phyloP scores from a whole-genome alignment of 371 early-diverging fungal species.

The Batkoa obscura region DNA sequence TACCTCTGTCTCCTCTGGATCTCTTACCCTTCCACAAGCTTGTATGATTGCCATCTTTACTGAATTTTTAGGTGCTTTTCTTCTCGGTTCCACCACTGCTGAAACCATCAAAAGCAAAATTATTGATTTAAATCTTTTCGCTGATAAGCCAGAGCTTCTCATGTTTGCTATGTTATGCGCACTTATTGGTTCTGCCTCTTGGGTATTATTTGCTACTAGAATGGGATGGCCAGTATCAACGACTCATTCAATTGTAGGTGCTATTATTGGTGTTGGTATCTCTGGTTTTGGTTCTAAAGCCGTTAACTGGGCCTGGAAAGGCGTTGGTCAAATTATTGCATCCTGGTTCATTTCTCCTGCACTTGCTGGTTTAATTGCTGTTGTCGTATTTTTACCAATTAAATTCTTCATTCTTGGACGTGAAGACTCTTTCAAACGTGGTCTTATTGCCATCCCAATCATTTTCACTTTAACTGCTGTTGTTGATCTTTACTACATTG shows the following conservation, averaged over 20 bases:
- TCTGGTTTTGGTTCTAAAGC: conserved; percentile 39
- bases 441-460: conserved; percentile 49
- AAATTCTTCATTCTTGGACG: conserved; percentile 34
- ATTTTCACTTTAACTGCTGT: conserved; percentile 52
- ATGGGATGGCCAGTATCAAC: conserved; percentile 41
- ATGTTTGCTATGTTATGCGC: conserved; percentile 73
- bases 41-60: conserved; percentile 62
- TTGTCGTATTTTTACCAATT: conserved; percentile 37
- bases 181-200: conserved; percentile 51
- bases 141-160: conserved; percentile 39
- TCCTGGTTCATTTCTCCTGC: conserved; percentile 67
- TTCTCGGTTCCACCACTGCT: conserved; percentile 55
- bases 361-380: conserved; percentile 39
- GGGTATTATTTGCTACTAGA: conserved; percentile 62
- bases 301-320: conserved; percentile 50
- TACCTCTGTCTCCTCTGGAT: conserved; percentile 68
- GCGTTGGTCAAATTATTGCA: conserved; percentile 45
- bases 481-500: conserved; percentile 46
- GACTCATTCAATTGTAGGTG: conserved; percentile 56
- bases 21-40: conserved; percentile 51
- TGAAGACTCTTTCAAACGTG: conserved; percentile 48
- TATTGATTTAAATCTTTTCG: conserved; percentile 28
- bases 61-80: conserved; percentile 64
- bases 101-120: conserved; percentile 63
- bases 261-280: conserved; percentile 62